Base-by-base conservation (phyloP, 2,329 filamentous ascomycete genomes). In the Aureobasidium sp. region DNA sequence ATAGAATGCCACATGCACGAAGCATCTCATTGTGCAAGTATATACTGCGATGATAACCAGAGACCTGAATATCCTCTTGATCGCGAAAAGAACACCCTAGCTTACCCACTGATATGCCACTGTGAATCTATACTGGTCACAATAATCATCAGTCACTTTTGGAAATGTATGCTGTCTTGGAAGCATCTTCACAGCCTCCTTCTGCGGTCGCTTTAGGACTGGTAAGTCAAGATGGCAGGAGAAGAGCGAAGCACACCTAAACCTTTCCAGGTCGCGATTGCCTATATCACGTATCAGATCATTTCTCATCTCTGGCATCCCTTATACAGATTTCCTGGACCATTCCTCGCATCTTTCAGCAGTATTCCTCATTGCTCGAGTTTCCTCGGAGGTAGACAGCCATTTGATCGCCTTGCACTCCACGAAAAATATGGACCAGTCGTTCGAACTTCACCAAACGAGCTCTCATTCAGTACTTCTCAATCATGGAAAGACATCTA, bases 281-380 rank as follows among this genome's bases (percentile, higher is more conserved):
- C 42, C 22, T 45, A 45, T 27, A 45, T 15, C 20, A 45, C 42
- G 15, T 45, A 45, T 22, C 14, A 11, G 3, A 15, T 45, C 14
- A 17, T 45, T 5, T 25, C 42, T 3, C 14, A 45, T 27, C 12
- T 45, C 12, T 12, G 25, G 11, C 42, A 45, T 7, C 42, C 42
- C 15, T 12, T 45, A 12, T 45, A 45, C 14, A 45, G 7, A 12
- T 45, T 45, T 27, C 42, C 42, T 27, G 42, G 42, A 12, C 42
- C 42, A 6, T 45, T 45, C 6, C 42, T 79, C 5, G 42, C 42
- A 27, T 45, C 42, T 15, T 7, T 27, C 22, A 45, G 42, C 12
- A 45, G 11, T 22, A 27, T 27, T 3, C 20, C 42, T 7, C 42
- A 45, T 27, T 45, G 42, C 14, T 12, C 27, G 12, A 45, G 42